Conservation (phyloP, 768 basidiomycete species). For the Mycena pura region DNA sequence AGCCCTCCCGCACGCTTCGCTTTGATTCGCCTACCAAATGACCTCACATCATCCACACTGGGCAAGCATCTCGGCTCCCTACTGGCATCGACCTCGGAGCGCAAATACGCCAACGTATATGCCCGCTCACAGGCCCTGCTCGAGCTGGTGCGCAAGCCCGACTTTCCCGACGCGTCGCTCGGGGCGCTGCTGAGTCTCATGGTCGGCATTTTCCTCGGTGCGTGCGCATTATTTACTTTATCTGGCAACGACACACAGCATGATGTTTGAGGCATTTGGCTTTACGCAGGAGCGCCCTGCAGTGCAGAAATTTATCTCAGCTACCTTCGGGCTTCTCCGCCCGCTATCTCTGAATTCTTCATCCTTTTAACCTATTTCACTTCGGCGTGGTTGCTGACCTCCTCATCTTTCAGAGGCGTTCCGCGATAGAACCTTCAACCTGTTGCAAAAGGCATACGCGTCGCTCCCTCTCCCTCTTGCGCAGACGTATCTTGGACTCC, state of each 20-base stretch:
- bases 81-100: slow-evolving; percentile 56
- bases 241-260: neutral
- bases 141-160: slow-evolving; percentile 47
- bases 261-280: neutral
- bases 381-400: neutral
- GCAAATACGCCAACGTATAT: slow-evolving; percentile 65
- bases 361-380: neutral
- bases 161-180: slow-evolving; percentile 54
- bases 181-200: slow-evolving; percentile 52
- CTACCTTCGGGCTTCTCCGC: slow-evolving; percentile 55
- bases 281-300: slow-evolving; percentile 40
- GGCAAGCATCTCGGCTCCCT: slow-evolving; percentile 54
- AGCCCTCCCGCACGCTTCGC: slow-evolving; percentile 69
- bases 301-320: slow-evolving; percentile 67
- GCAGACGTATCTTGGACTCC: slow-evolving; percentile 62
- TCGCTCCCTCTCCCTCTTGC: slow-evolving; percentile 62
- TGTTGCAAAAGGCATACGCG: slow-evolving; percentile 70
- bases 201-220: slow-evolving; percentile 60
- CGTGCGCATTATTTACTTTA: slow-evolving; percentile 28
- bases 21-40: slow-evolving; percentile 60
- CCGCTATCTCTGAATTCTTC: slow-evolving; percentile 38
- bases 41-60: slow-evolving; percentile 50
- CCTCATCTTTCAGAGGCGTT: slow-evolving; percentile 57
- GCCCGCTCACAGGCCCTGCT: slow-evolving; percentile 50
- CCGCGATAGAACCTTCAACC: slow-evolving; percentile 58